Evolutionary conservation across 805 yeast genomes (phyloP), one percentile per base, ranked within the genome.

Genomic region (Ogataea methanolica): DNA sequence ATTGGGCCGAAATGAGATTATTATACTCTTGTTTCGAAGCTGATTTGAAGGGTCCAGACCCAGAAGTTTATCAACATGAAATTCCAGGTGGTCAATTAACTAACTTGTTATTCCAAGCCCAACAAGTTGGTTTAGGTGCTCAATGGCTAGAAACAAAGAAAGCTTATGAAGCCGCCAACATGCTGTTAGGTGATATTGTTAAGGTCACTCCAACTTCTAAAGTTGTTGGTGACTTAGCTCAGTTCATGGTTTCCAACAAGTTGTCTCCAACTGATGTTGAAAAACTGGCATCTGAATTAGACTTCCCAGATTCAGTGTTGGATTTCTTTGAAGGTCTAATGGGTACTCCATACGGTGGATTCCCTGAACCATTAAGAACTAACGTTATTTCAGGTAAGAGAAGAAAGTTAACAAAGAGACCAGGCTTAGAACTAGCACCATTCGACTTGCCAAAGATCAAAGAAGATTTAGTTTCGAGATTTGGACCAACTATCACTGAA

Each of bases 81-180:
- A 94, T 94, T 58, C 99, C 99, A 49, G 99, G 99, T 76, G 99
- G 99, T 56, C 99, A 94, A 75, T 82, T 94, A 71, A 94, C 99
- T 54, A 94, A 94, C 78, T 76, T 94, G 73, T 73, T 95, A 60
- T 94, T 94, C 95, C 99, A 94, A 76, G 99, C 99, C 50, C 96
- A 89, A 72, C 98, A 95, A 73, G 89, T 94, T 63, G 99, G 99
- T 51, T 78, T 94, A 55, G 99, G 99, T 58, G 85, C 87, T 59
- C 90, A 88, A 74, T 94, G 99, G 99, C 77, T 79, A 54, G 95
- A 88, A 73, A 94, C 99, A 44, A 94, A 94, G 79, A 85, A 80
- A 67, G 94, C 97, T 26, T 94, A 94, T 72, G 85, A 84, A 68
- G 85, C 83, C 58, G 99, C 99, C 49, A 94, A 94, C 74, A 71